Evolutionary conservation across 345 rosid genomes (phyloP).

Genomic region (Linum usitatissimum): DNA sequence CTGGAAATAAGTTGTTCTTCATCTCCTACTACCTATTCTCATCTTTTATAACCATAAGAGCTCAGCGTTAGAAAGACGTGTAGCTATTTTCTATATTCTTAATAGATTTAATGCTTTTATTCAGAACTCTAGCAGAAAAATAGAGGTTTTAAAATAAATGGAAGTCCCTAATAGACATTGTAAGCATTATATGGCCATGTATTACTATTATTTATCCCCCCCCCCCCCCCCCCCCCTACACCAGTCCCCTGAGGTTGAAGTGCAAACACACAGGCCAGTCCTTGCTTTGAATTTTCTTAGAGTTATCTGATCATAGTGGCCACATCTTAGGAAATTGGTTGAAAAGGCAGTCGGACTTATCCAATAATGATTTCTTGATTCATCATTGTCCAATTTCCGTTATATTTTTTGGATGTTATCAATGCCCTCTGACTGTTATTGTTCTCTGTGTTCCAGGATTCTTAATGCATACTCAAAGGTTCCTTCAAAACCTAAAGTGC

Average conservation of each 20-base stretch:
- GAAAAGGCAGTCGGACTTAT: not conserved
- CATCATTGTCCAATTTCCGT: not conserved
- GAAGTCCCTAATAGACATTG: not conserved
- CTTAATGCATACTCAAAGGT: constrained; percentile 49
- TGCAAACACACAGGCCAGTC: not conserved
- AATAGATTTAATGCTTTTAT: not conserved
- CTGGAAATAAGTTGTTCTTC: not conserved
- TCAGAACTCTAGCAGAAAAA: not conserved
- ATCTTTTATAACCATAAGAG: not conserved
- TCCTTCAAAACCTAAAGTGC: constrained; percentile 40
- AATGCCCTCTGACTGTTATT: constrained; percentile 3
- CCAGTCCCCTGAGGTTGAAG: not conserved
- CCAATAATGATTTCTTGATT: not conserved
- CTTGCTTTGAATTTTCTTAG: not conserved
- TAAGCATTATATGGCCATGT: not conserved
- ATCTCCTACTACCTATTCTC: not conserved
- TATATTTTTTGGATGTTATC: too few species aligned
- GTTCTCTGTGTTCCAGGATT: constrained; percentile 30
- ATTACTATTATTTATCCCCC: not conserved
- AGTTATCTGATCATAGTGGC: not conserved
- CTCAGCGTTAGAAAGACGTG: not conserved
- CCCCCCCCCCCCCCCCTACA: too few species aligned
- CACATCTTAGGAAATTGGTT: not conserved
- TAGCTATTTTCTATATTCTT: not conserved
- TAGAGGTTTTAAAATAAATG: not conserved